phyloP scores from a whole-genome alignment of 345 rosid species.

The Eutrema heterophyllum region DNA sequence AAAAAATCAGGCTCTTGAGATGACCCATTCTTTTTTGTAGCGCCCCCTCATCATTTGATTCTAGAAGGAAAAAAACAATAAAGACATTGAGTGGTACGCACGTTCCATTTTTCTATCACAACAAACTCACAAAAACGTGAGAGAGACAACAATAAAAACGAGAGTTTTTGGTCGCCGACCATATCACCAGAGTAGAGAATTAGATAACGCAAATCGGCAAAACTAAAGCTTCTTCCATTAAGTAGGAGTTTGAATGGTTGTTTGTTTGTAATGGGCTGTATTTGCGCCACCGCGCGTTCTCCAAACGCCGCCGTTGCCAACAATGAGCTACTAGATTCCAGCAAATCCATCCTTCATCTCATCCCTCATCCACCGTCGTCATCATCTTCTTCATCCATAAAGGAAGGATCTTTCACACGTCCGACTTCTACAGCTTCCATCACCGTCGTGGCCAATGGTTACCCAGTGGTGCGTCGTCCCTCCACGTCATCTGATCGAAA shows the following conservation, averaged over 20 bases:
- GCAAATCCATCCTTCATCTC: conserved; percentile 27
- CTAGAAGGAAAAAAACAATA: neutral
- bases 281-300: conserved; percentile 32
- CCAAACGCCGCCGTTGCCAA: conserved; percentile 26
- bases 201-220: neutral
- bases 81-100: conserved; percentile 26
- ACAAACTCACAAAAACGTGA: conserved; percentile 27
- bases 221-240: neutral
- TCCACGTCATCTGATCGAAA: conserved; percentile 27
- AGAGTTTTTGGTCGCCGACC: conserved; percentile 18
- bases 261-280: conserved; percentile 33
- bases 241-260: neutral
- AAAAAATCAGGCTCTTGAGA: neutral
- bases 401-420: conserved; percentile 14
- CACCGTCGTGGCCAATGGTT: conserved; percentile 25
- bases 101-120: conserved; percentile 15
- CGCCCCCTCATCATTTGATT: neutral
- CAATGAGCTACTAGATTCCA: conserved; percentile 20
- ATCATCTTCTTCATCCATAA: conserved; percentile 16
- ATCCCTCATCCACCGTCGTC: conserved; percentile 19
- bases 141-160: conserved; percentile 22
- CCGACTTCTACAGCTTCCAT: conserved; percentile 18
- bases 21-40: neutral
- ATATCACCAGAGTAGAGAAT: conserved; percentile 1
- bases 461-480: conserved; percentile 20